These are phyloP conservation scores for Umbelopsis isabellina DNA, from an alignment of 192 early-diverging fungal genomes.

Conservation along the genomic window DNA sequence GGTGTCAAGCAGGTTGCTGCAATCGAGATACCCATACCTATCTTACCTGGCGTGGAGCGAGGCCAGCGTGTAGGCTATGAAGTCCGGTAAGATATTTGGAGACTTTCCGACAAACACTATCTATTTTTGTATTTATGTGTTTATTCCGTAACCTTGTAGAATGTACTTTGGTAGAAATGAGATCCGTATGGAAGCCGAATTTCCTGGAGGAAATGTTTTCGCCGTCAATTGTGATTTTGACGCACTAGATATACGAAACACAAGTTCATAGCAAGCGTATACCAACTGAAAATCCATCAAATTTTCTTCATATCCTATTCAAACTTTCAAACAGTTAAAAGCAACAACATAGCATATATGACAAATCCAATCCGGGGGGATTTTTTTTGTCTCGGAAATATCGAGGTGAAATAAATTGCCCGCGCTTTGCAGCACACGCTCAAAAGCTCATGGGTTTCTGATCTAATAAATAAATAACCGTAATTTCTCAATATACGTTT, in stretches of 20 bases:
- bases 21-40: conserved; percentile 35
- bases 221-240: conserved; percentile 39
- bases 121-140: neutral
- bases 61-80: conserved; percentile 32
- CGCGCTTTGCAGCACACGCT: too few species aligned
- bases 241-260: conserved; percentile 23
- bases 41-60: conserved; percentile 21
- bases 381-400: too few species aligned
- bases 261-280: neutral
- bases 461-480: too few species aligned
- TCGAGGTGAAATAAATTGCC: too few species aligned
- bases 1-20: conserved; percentile 34
- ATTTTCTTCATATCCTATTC: neutral
- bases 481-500: neutral
- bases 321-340: too few species aligned
- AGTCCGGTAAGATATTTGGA: conserved; percentile 29
- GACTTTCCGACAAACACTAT: neutral
- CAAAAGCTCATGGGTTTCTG: too few species aligned
- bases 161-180: conserved; percentile 59
- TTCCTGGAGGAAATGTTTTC: conserved; percentile 39
- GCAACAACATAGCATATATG: too few species aligned
- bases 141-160: conserved; percentile 34
- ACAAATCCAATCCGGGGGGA: too few species aligned
- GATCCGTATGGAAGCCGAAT: conserved; percentile 54
- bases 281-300: neutral